A percentile compares a stretch with the other conserved stretches of the same genome.
Evolutionary conservation across 306 rosid species (phyloP).

Genomic region (Sechiopsis laciniata): DNA sequence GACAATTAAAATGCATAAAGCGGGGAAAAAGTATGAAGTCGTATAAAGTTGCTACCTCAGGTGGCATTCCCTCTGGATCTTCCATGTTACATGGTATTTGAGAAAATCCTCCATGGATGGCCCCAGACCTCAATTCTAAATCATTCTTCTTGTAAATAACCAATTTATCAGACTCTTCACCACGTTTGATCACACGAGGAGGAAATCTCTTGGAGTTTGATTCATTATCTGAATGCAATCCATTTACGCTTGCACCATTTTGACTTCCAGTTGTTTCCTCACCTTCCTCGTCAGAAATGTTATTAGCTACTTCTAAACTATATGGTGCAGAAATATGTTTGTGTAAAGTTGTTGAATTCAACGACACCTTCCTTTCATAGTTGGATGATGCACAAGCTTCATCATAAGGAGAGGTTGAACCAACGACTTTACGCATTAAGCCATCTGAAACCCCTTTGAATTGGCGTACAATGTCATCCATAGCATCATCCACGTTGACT

Average conservation of each 20-base stretch:
- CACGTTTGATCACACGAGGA: constrained; percentile 32
- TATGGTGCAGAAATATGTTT: constrained; percentile 36
- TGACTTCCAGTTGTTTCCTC: constrained; percentile 34
- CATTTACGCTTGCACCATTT: constrained; percentile 37
- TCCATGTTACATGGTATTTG: constrained; percentile 33
- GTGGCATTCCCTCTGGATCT: constrained; percentile 84
- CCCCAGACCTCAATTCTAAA: constrained; percentile 36
- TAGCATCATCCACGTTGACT: constrained; percentile 94
- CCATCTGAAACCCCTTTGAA: constrained; percentile 95
- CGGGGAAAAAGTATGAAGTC: constrained; percentile 29
- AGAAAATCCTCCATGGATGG: constrained; percentile 34
- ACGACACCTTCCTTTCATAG: constrained; percentile 30
- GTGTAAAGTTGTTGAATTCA: constrained; percentile 52
- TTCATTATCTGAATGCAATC: constrained; percentile 70
- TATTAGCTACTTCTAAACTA: constrained; percentile 46
- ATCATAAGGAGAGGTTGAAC: constrained; percentile 37
- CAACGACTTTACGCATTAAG: constrained; percentile 60
- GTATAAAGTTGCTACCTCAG: constrained; percentile 54
- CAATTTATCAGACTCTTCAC: constrained; percentile 34
- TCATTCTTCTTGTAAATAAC: constrained; percentile 44
- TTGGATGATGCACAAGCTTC: constrained; percentile 42
- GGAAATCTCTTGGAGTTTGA: constrained; percentile 50
- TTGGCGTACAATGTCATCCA: constrained; percentile 92
- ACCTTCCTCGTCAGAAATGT: constrained; percentile 60
- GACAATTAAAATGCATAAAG: constrained; percentile 24